Evolutionary conservation across 345 rosid species (phyloP).

Genomic region (Raphanus sativus): DNA sequence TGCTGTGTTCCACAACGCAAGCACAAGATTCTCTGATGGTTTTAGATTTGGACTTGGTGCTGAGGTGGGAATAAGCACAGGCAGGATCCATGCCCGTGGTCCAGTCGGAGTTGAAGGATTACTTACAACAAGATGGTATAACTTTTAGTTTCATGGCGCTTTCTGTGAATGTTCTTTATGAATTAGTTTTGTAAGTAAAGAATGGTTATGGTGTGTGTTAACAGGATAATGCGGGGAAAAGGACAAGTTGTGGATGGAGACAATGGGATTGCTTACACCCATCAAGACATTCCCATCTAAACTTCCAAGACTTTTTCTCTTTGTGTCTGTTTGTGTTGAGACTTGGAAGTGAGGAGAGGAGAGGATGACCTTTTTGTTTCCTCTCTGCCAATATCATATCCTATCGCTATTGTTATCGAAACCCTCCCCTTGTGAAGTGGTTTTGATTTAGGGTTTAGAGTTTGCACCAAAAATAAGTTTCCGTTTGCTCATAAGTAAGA

Average conservation of each 20-base stretch:
- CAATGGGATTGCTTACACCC: slow-evolving; percentile 68
- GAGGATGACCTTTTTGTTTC: slow-evolving; percentile 39
- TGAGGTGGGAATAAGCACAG: slow-evolving; percentile 98
- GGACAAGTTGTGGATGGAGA: slow-evolving; percentile 97
- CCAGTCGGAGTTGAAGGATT: slow-evolving; percentile 98
- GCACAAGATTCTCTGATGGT: slow-evolving; percentile 95
- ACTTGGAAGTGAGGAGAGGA: not conserved
- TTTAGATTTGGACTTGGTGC: slow-evolving; percentile 98
- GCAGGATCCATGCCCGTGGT: slow-evolving; percentile 99
- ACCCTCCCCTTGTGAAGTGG: slow-evolving; percentile 40
- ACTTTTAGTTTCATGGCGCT: not conserved
- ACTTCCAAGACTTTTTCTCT: slow-evolving; percentile 18
- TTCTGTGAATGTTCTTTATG: not conserved
- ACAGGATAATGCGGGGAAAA: slow-evolving; percentile 88
- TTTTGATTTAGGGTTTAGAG: slow-evolving; percentile 34
- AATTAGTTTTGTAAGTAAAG: not conserved
- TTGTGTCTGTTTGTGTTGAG: slow-evolving; percentile 8
- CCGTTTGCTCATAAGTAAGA: slow-evolving; percentile 29
- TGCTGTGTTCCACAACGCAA: slow-evolving; percentile 98
- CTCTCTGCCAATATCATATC: slow-evolving; percentile 30
- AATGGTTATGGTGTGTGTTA: slow-evolving; percentile 5
- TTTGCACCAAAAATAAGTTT: slow-evolving; percentile 34
- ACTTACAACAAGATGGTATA: slow-evolving; percentile 92
- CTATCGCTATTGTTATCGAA: slow-evolving; percentile 12
- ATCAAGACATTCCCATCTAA: slow-evolving; percentile 54